Evolutionary conservation across 2,329 filamentous ascomycete species (phyloP).

Genomic region (Fusarium marasasianum): DNA sequence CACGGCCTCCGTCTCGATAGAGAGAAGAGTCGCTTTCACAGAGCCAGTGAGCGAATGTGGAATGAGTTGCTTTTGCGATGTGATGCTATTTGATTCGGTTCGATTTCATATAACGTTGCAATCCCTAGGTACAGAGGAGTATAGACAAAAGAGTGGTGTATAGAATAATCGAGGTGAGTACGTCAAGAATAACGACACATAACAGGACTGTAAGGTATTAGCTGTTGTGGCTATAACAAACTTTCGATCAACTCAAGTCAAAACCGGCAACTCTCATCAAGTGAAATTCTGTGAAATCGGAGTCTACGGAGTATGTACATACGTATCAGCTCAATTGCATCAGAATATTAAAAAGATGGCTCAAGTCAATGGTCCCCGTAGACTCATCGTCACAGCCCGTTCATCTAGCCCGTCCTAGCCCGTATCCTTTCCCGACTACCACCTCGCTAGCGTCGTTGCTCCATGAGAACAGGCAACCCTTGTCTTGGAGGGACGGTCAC

Average conservation of each 20-base stretch:
- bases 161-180: not conserved
- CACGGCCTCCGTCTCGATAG: constrained; percentile 39
- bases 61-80: constrained; percentile 18
- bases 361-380: constrained; percentile 1
- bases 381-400: constrained; percentile 24
- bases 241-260: not conserved
- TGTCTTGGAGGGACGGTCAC: constrained; percentile 19
- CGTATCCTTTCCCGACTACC: constrained; percentile 33
- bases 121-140: not conserved
- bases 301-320: not conserved
- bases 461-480: constrained; percentile 22
- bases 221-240: not conserved
- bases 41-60: constrained; percentile 15
- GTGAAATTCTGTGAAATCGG: not conserved
- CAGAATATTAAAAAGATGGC: not conserved
- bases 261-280: not conserved
- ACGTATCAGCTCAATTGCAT: not conserved
- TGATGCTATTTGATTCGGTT: not conserved
- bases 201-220: not conserved
- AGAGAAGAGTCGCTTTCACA: constrained; percentile 21
- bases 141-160: not conserved
- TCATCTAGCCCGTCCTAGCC: constrained; percentile 3
- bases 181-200: not conserved
- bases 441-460: constrained; percentile 31
- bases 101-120: not conserved